Evolutionary conservation across 2,329 filamentous ascomycete species (phyloP), one percentile per base, ranked within the genome.

Genomic region (Cladosporium velox): DNA sequence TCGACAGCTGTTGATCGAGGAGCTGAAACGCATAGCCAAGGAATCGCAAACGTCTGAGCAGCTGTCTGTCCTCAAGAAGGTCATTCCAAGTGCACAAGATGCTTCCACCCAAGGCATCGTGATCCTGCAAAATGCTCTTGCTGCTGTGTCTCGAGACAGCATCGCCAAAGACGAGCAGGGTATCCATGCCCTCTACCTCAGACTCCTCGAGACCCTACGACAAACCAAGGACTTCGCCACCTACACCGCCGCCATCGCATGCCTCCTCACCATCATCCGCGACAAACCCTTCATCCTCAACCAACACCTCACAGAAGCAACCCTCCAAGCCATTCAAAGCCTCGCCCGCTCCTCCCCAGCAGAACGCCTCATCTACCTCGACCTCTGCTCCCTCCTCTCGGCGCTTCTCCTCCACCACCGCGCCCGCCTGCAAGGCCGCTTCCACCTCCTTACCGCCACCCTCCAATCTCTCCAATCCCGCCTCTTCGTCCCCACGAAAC

Each of bases 351-450:
- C 72, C 78, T n/a, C 69, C 70, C 4, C 47, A 71, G 2, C 65
- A 67, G 12, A 66, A 72, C 59, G 74, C 72, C n/a, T 72, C 1
- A 79, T 88, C 55, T 88, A 82, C 76, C 78, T 80, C 5, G 83
- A 84, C 51, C 76, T 88, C 11, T 88, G 86, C 73, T 77, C 82
- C 41, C 78, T 87, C 11, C 77, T 84, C 65, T 83, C 82, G 10
- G 75, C 82, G 0, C 75, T 88, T 8, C 76, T 90, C 8, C 79
- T 83, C n/a, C 79, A 87, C 14, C 84, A 88, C 70, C 83, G 87
- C 26, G 78, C 83, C 18, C 85, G 86, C 51, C 78, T 89, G 11
- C 84, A 85, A 41, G 86, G 86, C 8, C 85, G 87, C 28, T 85
- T 85, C 76, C 86, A 89, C 71, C 78, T 89, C 12, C 76, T 89